Evolutionary conservation across 768 basidiomycete genomes (phyloP).

Genomic region (Fomitopsis pulvina): DNA sequence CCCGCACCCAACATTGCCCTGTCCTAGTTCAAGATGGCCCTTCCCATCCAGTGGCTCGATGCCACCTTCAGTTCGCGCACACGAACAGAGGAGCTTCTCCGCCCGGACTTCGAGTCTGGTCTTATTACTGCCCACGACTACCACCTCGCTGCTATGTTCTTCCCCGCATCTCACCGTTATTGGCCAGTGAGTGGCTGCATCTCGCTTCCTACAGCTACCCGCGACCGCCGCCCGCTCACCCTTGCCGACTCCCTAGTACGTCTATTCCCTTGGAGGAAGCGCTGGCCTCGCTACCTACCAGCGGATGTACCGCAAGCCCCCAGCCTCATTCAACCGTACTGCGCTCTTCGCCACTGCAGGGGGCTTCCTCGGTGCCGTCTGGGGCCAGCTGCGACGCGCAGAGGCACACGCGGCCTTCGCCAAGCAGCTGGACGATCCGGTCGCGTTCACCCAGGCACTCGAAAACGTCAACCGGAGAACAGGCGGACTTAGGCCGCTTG

Average conservation of each 20-base stretch:
- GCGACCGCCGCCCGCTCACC: constrained; percentile 1
- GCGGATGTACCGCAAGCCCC: constrained; percentile 21
- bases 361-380: constrained; percentile 24
- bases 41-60: constrained; percentile 28
- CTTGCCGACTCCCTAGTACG: constrained; percentile 16
- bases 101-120: constrained; percentile 47
- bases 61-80: constrained; percentile 38
- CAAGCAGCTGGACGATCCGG: constrained; percentile 23
- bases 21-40: neutral
- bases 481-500: constrained; percentile 7
- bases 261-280: constrained; percentile 21
- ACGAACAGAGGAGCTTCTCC: constrained; percentile 39
- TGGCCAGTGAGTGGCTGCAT: constrained; percentile 34
- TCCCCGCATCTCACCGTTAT: constrained; percentile 41
- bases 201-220: neutral
- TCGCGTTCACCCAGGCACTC: constrained; percentile 25
- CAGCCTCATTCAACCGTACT: constrained; percentile 22
- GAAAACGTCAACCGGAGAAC: constrained; percentile 24
- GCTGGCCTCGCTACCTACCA: constrained; percentile 21
- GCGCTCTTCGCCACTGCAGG: constrained; percentile 19
- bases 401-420: constrained; percentile 26
- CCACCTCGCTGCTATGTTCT: constrained; percentile 45
- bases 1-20: neutral
- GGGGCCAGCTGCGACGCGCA: constrained; percentile 22
- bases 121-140: constrained; percentile 48